These are phyloP conservation scores for Backusella liffmaniae DNA, from an alignment of 192 early-diverging fungal genomes.

Conservation along the genomic window DNA sequence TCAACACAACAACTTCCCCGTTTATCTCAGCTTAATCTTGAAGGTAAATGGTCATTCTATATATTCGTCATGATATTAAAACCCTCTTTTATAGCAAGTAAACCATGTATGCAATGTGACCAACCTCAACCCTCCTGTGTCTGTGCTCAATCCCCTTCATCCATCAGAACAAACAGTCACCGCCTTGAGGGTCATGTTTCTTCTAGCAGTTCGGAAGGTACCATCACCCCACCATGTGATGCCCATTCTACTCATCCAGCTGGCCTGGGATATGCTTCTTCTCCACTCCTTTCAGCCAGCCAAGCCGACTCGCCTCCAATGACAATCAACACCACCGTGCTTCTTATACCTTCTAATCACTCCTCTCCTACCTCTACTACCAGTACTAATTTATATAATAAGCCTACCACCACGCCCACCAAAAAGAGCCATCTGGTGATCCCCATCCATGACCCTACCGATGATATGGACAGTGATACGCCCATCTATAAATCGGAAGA, in stretches of 20 bases:
- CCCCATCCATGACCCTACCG: slow-evolving; percentile 35
- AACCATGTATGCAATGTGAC: slow-evolving; percentile 17
- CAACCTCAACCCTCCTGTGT: slow-evolving; percentile 10
- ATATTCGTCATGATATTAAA: too few species aligned
- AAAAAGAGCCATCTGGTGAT: slow-evolving; percentile 13
- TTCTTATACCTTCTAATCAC: neutral
- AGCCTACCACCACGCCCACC: neutral
- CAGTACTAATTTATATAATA: neutral
- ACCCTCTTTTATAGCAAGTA: neutral
- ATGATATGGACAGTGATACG: slow-evolving; percentile 37
- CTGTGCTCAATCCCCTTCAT: slow-evolving; percentile 7
- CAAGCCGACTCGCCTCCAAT: neutral
- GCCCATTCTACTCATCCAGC: neutral
- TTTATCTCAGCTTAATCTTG: neutral
- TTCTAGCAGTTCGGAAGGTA: slow-evolving; percentile 29
- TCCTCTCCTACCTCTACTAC: neutral
- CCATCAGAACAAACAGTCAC: neutral
- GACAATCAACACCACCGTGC: neutral
- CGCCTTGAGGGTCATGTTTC: slow-evolving; percentile 9
- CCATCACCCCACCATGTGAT: slow-evolving; percentile 21
- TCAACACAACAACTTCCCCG: neutral
- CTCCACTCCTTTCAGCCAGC: neutral
- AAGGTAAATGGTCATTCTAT: neutral
- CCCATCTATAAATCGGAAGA: slow-evolving; percentile 32
- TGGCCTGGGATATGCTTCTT: slow-evolving; percentile 1